Percentiles rank a stretch among this genome's conserved stretches.
Evolutionary conservation across 1,284 basidiomycete species (phyloP).

Genomic region (Peniophora sp.): DNA sequence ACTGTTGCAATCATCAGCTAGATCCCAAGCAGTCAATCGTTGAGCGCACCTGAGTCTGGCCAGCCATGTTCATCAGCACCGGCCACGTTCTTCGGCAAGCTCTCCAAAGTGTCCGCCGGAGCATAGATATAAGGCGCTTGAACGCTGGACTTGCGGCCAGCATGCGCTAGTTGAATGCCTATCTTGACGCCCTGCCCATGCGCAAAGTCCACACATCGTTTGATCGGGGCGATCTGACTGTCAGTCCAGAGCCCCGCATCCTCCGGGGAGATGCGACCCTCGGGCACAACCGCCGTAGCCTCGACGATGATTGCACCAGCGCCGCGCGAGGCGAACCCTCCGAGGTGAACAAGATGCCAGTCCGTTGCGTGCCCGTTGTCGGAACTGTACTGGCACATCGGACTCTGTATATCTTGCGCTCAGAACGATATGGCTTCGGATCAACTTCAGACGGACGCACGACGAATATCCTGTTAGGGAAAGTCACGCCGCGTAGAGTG

Average conservation of each 20-base stretch:
- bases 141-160: slow-evolving; percentile 66
- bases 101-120: slow-evolving; percentile 18
- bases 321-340: slow-evolving; percentile 49
- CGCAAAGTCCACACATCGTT: slow-evolving; percentile 68
- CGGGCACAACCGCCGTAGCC: slow-evolving; percentile 49
- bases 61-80: slow-evolving; percentile 57
- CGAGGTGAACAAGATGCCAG: slow-evolving; percentile 71
- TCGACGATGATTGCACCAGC: slow-evolving; percentile 59
- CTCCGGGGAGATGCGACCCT: slow-evolving; percentile 53
- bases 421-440: too few species aligned
- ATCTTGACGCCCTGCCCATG: slow-evolving; percentile 66
- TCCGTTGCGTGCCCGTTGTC: slow-evolving; percentile 67
- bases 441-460: too few species aligned
- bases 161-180: slow-evolving; percentile 78
- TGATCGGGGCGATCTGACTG: slow-evolving; percentile 59
- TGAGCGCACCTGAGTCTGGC: slow-evolving; percentile 43
- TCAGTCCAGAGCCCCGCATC: slow-evolving; percentile 71
- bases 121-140: slow-evolving; percentile 48
- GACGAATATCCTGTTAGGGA: slow-evolving; percentile 71
- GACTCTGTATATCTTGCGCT: too few species aligned
- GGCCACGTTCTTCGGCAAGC: slow-evolving; percentile 19
- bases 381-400: slow-evolving; percentile 76
- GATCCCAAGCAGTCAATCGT: too few species aligned
- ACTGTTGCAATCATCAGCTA: slow-evolving; percentile 16
- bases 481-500: slow-evolving; percentile 50